phyloP scores from a whole-genome alignment of 371 early-diverging fungal genomes.

The Mortierella sp. region DNA sequence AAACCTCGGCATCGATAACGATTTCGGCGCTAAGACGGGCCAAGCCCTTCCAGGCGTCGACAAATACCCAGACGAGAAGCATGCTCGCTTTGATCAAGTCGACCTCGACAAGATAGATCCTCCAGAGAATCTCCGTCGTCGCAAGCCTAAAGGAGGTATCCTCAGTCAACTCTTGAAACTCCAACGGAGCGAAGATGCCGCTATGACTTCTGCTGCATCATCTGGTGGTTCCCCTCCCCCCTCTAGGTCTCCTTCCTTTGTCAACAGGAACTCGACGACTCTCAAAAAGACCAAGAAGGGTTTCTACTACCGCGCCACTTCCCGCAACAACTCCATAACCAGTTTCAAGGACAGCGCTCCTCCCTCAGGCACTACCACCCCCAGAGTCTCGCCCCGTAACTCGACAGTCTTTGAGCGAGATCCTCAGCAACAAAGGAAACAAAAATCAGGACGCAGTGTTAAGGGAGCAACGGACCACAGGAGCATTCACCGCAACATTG shows the following conservation, averaged over 20 bases:
- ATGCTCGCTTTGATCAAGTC: neutral
- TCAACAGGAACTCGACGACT: neutral
- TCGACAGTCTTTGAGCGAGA: slow-evolving; percentile 25
- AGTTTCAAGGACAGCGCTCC: slow-evolving; percentile 22
- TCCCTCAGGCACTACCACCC: slow-evolving; percentile 34
- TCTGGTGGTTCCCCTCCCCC: slow-evolving; percentile 2
- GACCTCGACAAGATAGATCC: neutral
- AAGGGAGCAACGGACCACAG: slow-evolving; percentile 20
- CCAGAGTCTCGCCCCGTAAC: slow-evolving; percentile 36
- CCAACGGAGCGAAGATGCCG: slow-evolving; percentile 36
- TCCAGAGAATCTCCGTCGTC: slow-evolving; percentile 21
- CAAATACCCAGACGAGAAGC: slow-evolving; percentile 8
- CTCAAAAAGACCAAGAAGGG: slow-evolving; percentile 35
- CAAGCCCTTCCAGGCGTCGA: neutral
- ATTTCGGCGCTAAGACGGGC: neutral
- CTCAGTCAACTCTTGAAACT: slow-evolving; percentile 46
- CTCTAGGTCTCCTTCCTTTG: neutral
- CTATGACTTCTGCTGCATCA: slow-evolving; percentile 8
- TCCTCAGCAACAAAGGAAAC: neutral
- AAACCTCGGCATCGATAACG: neutral
- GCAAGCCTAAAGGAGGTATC: slow-evolving; percentile 49
- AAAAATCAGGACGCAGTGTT: neutral
- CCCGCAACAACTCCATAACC: slow-evolving; percentile 35
- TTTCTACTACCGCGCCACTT: slow-evolving; percentile 37
- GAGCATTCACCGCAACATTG: slow-evolving; percentile 57